Conservation (phyloP, 768 basidiomycete genomes). For the Gymnopilus junonius region DNA sequence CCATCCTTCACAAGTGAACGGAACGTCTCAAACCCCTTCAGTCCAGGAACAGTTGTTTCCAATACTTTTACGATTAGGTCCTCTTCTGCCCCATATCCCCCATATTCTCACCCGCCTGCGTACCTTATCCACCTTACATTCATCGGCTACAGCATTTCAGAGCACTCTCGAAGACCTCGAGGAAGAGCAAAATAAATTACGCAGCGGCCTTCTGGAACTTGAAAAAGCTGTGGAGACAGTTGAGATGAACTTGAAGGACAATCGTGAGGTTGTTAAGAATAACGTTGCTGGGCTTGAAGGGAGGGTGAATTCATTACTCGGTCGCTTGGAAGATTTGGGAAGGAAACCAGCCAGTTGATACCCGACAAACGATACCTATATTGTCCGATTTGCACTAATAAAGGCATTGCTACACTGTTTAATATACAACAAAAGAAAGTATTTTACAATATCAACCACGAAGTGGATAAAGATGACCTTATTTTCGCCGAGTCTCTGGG, state of each 20-base stretch:
- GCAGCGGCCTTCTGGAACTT: conserved; percentile 69
- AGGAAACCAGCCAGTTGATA: conserved; percentile 20
- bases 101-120: conserved; percentile 89
- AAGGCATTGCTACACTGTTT: neutral
- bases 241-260: conserved; percentile 77
- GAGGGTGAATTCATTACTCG: conserved; percentile 45
- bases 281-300: conserved; percentile 77
- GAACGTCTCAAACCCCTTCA: conserved; percentile 22
- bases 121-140: conserved; percentile 82
- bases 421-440: conserved; percentile 2
- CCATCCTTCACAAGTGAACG: conserved; percentile 45
- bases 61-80: conserved; percentile 69
- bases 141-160: conserved; percentile 80
- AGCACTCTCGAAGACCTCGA: conserved; percentile 67
- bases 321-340: conserved; percentile 45
- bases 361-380: conserved; percentile 5
- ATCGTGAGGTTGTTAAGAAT: conserved; percentile 67
- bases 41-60: conserved; percentile 69
- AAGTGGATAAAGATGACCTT: conserved; percentile 19
- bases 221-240: conserved; percentile 70
- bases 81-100: conserved; percentile 80
- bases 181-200: conserved; percentile 70
- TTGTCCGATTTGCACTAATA: neutral
- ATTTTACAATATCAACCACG: neutral
- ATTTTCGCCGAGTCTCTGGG: conserved; percentile 34